phyloP scores from a whole-genome alignment of 2,329 filamentous ascomycete genomes.

The Curvularia sp. region DNA sequence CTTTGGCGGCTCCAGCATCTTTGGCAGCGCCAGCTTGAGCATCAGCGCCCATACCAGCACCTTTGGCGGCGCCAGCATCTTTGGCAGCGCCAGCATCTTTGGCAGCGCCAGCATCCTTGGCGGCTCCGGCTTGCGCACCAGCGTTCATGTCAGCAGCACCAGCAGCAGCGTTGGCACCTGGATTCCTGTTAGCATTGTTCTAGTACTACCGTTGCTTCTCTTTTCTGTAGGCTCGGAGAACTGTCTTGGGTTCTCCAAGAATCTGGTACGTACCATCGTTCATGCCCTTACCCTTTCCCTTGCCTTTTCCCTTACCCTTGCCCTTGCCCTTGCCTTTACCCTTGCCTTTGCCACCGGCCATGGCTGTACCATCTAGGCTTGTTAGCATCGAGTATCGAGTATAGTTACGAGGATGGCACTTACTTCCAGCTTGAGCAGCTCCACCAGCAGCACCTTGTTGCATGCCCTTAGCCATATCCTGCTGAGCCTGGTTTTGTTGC shows the following conservation, averaged over 20 bases:
- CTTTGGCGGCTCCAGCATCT: constrained; percentile 8
- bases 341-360: constrained; percentile 17
- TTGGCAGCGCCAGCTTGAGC: background rate
- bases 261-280: constrained; percentile 8
- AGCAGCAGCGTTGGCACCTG: constrained; percentile 14
- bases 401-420: background rate
- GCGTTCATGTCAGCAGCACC: too few relatives aligned
- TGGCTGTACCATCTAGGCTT: constrained; percentile 19
- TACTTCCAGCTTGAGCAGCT: constrained; percentile 24
- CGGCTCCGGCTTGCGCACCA: too few relatives aligned
- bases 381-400: constrained; percentile 2
- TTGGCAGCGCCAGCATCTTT: constrained; percentile 3
- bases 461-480: constrained; percentile 12
- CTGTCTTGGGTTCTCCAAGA: constrained; percentile 15
- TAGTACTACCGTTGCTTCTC: background rate
- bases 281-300: constrained; percentile 16
- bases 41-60: background rate
- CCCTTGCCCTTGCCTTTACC: constrained; percentile 21
- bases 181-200: constrained; percentile 8
- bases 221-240: background rate
- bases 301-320: constrained; percentile 13
- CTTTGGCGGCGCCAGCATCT: constrained; percentile 3
- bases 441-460: constrained; percentile 1
- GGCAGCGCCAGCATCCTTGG: constrained; percentile 6
- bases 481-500: constrained; percentile 1